Evolutionary conservation across 345 rosid genomes (phyloP).

Genomic region (Gossypium herbaceum): DNA sequence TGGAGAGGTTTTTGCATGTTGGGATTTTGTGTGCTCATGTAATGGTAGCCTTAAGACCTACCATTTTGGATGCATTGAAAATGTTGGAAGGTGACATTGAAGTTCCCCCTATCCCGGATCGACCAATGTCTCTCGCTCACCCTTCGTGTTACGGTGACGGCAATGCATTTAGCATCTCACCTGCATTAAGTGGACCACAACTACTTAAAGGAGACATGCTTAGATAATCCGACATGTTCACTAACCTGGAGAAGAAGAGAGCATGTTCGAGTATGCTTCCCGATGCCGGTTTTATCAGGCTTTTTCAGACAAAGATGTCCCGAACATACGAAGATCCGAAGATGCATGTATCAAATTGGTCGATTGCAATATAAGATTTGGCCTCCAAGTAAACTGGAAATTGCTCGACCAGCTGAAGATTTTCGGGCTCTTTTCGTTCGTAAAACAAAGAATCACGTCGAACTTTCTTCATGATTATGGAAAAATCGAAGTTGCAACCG

Average conservation of each 20-base stretch:
- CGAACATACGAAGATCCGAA: background rate
- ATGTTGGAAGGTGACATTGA: constrained; percentile 93
- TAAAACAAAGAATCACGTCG: background rate
- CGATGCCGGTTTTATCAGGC: background rate
- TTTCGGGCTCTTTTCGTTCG: background rate
- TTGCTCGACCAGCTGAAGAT: background rate
- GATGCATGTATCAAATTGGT: too few relatives aligned
- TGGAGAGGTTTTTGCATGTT: constrained; percentile 83
- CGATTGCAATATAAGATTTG: background rate
- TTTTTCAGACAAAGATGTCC: background rate
- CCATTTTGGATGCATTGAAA: constrained; percentile 71
- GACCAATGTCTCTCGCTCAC: constrained; percentile 32
- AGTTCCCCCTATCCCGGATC: constrained; percentile 58
- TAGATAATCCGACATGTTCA: constrained; percentile 27
- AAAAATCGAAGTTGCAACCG: background rate
- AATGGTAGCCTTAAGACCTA: constrained; percentile 87
- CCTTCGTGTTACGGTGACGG: constrained; percentile 31
- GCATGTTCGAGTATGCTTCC: background rate
- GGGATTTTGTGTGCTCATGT: constrained; percentile 91
- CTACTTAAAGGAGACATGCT: constrained; percentile 45
- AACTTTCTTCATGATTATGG: background rate
- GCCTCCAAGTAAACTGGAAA: background rate
- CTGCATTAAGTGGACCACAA: constrained; percentile 45
- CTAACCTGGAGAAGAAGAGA: background rate
- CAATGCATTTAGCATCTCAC: constrained; percentile 49